Evolutionary conservation across 768 basidiomycete genomes (phyloP).

Genomic region (Lyophyllum semitale): DNA sequence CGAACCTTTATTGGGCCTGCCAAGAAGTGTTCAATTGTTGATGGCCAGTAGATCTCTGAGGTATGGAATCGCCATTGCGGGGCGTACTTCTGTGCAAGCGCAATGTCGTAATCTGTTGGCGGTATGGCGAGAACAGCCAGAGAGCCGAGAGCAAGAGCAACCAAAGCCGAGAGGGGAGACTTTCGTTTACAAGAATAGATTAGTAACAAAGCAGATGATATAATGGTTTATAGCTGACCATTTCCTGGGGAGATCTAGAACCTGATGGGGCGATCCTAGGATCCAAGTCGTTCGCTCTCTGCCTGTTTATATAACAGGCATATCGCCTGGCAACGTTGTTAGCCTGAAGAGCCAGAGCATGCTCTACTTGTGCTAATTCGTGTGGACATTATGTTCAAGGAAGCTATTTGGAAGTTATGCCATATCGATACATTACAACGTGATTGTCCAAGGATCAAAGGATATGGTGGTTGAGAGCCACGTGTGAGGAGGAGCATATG

Average conservation of each 20-base stretch:
- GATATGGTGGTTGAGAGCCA: not conserved
- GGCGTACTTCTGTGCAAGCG: slow-evolving; percentile 17
- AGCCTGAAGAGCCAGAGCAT: not conserved
- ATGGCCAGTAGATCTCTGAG: slow-evolving; percentile 19
- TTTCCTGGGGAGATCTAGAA: not conserved
- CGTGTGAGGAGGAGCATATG: slow-evolving; percentile 3
- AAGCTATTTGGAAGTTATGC: too few species aligned
- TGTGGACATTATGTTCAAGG: not conserved
- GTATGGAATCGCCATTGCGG: slow-evolving; percentile 18
- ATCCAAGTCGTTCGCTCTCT: too few species aligned
- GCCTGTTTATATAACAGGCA: not conserved
- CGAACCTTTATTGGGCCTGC: slow-evolving; percentile 16
- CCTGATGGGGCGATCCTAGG: not conserved
- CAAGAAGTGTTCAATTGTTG: slow-evolving; percentile 17
- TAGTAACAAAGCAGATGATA: not conserved
- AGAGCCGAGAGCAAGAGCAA: slow-evolving; percentile 8
- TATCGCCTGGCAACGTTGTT: too few species aligned
- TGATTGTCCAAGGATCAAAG: too few species aligned
- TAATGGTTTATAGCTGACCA: too few species aligned
- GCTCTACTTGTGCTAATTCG: not conserved
- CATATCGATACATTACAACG: not conserved
- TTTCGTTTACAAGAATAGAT: not conserved
- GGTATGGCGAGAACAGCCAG: slow-evolving; percentile 5
- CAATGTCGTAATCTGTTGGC: slow-evolving; percentile 15
- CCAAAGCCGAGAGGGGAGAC: slow-evolving; percentile 5